These are phyloP conservation scores for Hirsutella minnesotensis DNA, from an alignment of 2,329 filamentous ascomycete species.

Conservation along the genomic window DNA sequence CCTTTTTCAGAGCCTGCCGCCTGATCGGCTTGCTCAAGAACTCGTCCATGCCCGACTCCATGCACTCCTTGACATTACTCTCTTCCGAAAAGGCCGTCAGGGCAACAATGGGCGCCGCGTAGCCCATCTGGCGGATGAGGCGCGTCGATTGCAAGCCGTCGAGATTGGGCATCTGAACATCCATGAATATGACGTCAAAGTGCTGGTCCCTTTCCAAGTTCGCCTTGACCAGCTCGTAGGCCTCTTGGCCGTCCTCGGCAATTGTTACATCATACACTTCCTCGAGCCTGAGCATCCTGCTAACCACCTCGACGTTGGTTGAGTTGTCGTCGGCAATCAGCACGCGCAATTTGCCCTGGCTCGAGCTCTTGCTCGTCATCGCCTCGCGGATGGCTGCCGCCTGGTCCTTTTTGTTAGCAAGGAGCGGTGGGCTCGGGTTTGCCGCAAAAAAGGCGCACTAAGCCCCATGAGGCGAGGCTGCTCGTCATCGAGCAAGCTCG, in stretches of 20 bases:
- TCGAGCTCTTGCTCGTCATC: constrained; percentile 43
- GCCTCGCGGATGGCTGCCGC: constrained; percentile 54
- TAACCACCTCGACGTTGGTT: constrained; percentile 46
- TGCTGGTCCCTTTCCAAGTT: constrained; percentile 61
- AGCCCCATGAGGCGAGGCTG: constrained; percentile 73
- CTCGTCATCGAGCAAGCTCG: constrained; percentile 9
- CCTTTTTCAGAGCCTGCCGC: constrained; percentile 74
- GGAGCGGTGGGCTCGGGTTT: constrained; percentile 19
- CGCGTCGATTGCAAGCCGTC: constrained; percentile 80
- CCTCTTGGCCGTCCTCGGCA: constrained; percentile 77
- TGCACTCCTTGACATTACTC: constrained; percentile 74
- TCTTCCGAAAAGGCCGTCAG: constrained; percentile 86
- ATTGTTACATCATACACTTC: constrained; percentile 81
- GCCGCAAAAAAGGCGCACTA: constrained; percentile 70
- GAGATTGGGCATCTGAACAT: constrained; percentile 89
- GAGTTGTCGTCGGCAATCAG: constrained; percentile 67
- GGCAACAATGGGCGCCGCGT: constrained; percentile 78
- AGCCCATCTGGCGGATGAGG: constrained; percentile 76
- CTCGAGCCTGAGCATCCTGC: constrained; percentile 60
- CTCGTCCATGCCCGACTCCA: constrained; percentile 86
- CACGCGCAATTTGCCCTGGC: constrained; percentile 57
- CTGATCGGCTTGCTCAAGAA: constrained; percentile 70
- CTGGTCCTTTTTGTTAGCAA: constrained; percentile 44
- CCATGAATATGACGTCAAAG: constrained; percentile 92
- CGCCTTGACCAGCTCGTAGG: constrained; percentile 72